Conservation (phyloP, 2,329 filamentous ascomycete genomes). For the Fusarium armeniacum region DNA sequence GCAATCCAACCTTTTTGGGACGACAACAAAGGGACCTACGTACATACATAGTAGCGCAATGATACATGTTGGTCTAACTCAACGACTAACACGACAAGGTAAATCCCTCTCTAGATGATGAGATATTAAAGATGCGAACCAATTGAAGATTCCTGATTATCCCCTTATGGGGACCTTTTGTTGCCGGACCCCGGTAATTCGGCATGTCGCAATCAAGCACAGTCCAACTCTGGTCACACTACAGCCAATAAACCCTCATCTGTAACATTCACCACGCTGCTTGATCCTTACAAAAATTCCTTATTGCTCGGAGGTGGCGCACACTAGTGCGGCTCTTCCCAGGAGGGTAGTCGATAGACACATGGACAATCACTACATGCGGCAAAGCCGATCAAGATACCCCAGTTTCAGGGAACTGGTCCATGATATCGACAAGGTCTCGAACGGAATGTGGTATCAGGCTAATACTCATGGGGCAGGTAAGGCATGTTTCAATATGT, state of each 20-base stretch:
- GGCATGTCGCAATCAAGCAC: slow-evolving; percentile 31
- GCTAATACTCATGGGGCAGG: slow-evolving; percentile 23
- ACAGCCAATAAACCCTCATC: slow-evolving; percentile 1
- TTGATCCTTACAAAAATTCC: slow-evolving; percentile 22
- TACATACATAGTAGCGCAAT: neutral
- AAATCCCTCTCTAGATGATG: slow-evolving; percentile 13
- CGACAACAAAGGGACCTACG: neutral
- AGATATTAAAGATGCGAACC: slow-evolving; percentile 3
- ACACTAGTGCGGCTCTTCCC: slow-evolving; percentile 7
- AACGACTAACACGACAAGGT: neutral
- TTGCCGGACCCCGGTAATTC: slow-evolving; percentile 11
- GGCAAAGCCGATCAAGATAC: slow-evolving; percentile 2
- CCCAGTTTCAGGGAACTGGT: slow-evolving; percentile 8
- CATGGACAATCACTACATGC: neutral
- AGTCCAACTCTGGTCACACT: slow-evolving; percentile 7
- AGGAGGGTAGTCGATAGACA: neutral
- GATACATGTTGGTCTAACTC: neutral
- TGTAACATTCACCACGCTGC: neutral
- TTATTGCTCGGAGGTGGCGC: neutral
- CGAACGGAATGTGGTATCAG: neutral
- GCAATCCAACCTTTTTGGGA: slow-evolving; percentile 9
- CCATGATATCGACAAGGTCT: slow-evolving; percentile 8
- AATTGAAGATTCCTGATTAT: slow-evolving; percentile 13
- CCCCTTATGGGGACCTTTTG: slow-evolving; percentile 25
- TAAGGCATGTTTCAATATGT: neutral